A percentile compares a stretch with the other conserved stretches of the same genome.
Conservation (phyloP, 805 yeast genomes). For the Metschnikowia lachancei region DNA sequence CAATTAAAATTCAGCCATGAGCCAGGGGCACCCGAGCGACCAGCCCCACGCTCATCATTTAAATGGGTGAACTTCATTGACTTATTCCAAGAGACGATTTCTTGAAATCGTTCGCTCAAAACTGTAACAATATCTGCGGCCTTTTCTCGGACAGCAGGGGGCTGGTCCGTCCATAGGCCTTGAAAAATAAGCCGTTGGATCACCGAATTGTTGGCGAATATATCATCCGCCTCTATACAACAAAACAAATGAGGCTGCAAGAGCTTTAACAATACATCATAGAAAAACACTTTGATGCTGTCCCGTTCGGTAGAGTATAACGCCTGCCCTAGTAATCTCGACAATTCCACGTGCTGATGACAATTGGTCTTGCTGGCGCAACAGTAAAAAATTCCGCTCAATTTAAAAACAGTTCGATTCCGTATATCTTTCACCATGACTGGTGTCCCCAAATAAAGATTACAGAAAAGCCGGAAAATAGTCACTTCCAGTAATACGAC, state of each 20-base stretch:
- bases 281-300: slow-evolving; percentile 15
- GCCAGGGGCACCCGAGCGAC: slow-evolving; percentile 15
- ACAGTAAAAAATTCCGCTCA: slow-evolving; percentile 13
- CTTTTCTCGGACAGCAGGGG: slow-evolving; percentile 11
- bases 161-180: slow-evolving; percentile 19
- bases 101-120: slow-evolving; percentile 14
- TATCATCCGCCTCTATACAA: slow-evolving; percentile 17
- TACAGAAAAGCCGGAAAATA: slow-evolving; percentile 17
- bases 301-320: slow-evolving; percentile 14
- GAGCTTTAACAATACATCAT: slow-evolving; percentile 15
- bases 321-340: slow-evolving; percentile 14
- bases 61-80: slow-evolving; percentile 12
- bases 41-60: slow-evolving; percentile 9
- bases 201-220: slow-evolving; percentile 15
- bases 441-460: slow-evolving; percentile 16
- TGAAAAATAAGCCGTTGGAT: slow-evolving; percentile 16
- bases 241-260: slow-evolving; percentile 16
- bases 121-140: slow-evolving; percentile 12
- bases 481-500: slow-evolving; percentile 7
- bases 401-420: slow-evolving; percentile 8
- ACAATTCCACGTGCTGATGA: slow-evolving; percentile 12
- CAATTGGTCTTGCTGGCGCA: slow-evolving; percentile 16
- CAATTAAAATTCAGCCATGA: slow-evolving; percentile 17
- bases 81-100: slow-evolving; percentile 16
- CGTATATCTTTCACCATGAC: slow-evolving; percentile 12